Evolutionary conservation across 164 flowering plant genomes (phyloP).

Genomic region (Vitis rupestris): DNA sequence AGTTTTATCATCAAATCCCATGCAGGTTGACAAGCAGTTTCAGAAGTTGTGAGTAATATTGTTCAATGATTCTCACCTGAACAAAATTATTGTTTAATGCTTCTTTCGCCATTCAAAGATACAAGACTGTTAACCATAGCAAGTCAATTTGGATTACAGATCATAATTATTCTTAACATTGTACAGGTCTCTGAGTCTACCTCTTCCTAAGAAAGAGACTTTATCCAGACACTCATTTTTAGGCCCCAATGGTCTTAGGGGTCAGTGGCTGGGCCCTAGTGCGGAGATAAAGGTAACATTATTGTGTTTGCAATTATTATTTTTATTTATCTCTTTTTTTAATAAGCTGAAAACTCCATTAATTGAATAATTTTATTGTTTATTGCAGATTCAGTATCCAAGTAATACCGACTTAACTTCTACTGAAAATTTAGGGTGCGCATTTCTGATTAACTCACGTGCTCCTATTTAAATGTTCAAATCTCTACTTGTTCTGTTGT

Average conservation of each 20-base stretch:
- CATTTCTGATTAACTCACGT: background rate
- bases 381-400: conserved; percentile 83
- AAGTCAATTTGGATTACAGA: background rate
- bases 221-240: conserved; percentile 90
- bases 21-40: conserved; percentile 53
- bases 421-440: conserved; percentile 57
- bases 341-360: background rate
- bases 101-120: no score
- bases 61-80: background rate
- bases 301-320: background rate
- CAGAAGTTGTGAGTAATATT: conserved; percentile 66
- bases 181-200: conserved; percentile 60
- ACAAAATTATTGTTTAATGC: no score
- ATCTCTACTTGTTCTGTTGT: background rate
- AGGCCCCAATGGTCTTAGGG: conserved; percentile 85
- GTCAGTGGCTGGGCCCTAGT: conserved; percentile 79
- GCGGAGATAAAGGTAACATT: conserved; percentile 62
- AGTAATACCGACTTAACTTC: conserved; percentile 46
- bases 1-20: conserved; percentile 28
- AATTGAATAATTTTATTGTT: conserved; percentile 3
- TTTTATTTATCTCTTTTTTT: conserved; percentile 5
- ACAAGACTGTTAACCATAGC: no score
- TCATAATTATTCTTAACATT: conserved; percentile 5
- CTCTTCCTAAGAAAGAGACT: conserved; percentile 84
- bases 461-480: background rate